Evolutionary conservation across 176 grass and related monocot species (phyloP).

Genomic region (Juncus effusus): DNA sequence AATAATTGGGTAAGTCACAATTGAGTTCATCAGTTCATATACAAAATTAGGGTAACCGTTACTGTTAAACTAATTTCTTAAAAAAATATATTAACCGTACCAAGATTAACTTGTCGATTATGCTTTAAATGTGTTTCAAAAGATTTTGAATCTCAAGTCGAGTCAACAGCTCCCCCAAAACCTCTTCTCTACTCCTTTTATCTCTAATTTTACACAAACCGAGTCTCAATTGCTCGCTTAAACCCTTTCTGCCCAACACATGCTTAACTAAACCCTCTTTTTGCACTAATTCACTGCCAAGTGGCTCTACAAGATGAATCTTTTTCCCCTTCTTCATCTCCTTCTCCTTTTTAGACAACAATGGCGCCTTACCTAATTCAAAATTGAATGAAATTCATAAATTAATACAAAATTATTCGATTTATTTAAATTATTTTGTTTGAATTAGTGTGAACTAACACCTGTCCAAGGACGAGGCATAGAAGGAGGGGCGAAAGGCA

Average conservation of each 20-base stretch:
- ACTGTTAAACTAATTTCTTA: no score
- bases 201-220: constrained; percentile 40
- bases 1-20: no score
- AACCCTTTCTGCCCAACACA: constrained; percentile 38
- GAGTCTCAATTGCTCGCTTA: constrained; percentile 40
- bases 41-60: not conserved
- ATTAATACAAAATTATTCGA: no score
- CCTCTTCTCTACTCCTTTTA: constrained; percentile 55
- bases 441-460: no score
- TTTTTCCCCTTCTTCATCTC: no score
- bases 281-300: no score
- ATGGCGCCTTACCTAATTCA: no score
- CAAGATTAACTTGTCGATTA: constrained; percentile 71
- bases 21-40: not conserved
- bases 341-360: no score
- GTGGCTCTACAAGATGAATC: no score
- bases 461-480: constrained; percentile 88
- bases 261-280: no score
- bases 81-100: constrained; percentile 29
- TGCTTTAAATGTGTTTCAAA: constrained; percentile 50
- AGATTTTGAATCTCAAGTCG: constrained; percentile 41
- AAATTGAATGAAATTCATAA: no score
- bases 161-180: constrained; percentile 56
- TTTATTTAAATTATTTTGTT: no score
- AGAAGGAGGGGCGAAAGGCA: constrained; percentile 74